Conservation (phyloP, 768 basidiomycete genomes). For the Xerocomellus intermedius region DNA sequence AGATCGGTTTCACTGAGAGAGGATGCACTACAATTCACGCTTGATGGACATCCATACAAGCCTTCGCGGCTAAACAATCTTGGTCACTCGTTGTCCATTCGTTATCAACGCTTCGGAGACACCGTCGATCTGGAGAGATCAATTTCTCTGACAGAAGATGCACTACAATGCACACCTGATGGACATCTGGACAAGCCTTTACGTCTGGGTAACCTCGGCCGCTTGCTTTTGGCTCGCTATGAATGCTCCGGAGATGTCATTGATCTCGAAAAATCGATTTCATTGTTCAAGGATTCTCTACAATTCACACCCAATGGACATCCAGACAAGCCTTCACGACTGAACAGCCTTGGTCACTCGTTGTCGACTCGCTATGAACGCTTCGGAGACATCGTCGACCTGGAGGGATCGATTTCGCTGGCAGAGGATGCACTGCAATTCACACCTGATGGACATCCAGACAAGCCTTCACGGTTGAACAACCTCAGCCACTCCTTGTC, state of each 20-base stretch:
- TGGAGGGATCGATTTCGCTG: not conserved
- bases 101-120: too few species aligned
- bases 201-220: not conserved
- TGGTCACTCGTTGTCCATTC: too few species aligned
- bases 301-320: not conserved
- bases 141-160: not conserved
- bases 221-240: not conserved
- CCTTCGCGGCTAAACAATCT: not conserved
- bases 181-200: not conserved
- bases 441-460: not conserved
- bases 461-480: too few species aligned
- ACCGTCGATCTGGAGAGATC: too few species aligned
- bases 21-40: too few species aligned
- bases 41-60: not conserved
- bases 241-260: not conserved
- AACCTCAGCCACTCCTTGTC: not conserved
- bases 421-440: not conserved
- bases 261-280: not conserved
- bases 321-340: not conserved
- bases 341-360: not conserved
- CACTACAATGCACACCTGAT: too few species aligned
- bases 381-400: not conserved
- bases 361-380: not conserved
- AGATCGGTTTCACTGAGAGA: too few species aligned
- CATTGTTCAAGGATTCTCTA: not conserved